These are phyloP conservation scores for Apiospora sp. DNA, from an alignment of 2,329 filamentous ascomycete genomes.

Conservation along the genomic window DNA sequence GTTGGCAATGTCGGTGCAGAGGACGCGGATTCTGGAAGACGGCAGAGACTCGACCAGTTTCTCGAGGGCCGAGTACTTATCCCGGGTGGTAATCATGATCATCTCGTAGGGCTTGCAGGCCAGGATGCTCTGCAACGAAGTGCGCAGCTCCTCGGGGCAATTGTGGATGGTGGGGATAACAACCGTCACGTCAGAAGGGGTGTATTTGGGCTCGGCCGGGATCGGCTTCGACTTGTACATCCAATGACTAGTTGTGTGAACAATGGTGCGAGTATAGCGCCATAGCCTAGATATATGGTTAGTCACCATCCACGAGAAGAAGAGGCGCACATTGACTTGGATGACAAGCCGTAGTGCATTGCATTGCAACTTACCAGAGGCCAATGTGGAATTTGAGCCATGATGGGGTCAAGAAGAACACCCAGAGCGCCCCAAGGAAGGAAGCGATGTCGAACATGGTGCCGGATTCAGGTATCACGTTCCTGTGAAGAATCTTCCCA, in stretches of 20 bases:
- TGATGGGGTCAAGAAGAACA: constrained; percentile 9
- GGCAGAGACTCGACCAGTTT: constrained; percentile 69
- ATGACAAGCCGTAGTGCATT: not conserved
- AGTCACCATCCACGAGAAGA: constrained; percentile 26
- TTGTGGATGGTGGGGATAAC: constrained; percentile 94
- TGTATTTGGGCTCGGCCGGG: constrained; percentile 81
- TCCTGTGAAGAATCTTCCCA: not conserved
- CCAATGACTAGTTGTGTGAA: constrained; percentile 89
- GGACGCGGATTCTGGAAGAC: constrained; percentile 72
- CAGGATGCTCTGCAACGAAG: constrained; percentile 81
- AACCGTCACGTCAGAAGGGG: constrained; percentile 86
- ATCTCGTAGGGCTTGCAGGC: constrained; percentile 74
- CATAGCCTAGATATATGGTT: constrained; percentile 68
- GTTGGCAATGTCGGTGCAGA: constrained; percentile 86
- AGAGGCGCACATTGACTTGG: not conserved
- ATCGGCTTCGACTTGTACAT: constrained; percentile 85
- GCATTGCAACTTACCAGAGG: constrained; percentile 12
- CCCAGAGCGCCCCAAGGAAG: not conserved
- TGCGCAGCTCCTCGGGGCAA: constrained; percentile 81
- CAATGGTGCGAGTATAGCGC: constrained; percentile 84
- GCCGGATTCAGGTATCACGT: not conserved
- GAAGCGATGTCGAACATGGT: constrained; percentile 21
- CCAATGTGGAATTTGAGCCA: constrained; percentile 23
- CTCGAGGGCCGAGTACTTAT: constrained; percentile 75
- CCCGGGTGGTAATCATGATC: constrained; percentile 86